A percentile compares a stretch with the other conserved stretches of the same genome.
These are phyloP conservation scores for Suillus ampliporus DNA, from an alignment of 768 basidiomycete genomes.

Conservation along the genomic window DNA sequence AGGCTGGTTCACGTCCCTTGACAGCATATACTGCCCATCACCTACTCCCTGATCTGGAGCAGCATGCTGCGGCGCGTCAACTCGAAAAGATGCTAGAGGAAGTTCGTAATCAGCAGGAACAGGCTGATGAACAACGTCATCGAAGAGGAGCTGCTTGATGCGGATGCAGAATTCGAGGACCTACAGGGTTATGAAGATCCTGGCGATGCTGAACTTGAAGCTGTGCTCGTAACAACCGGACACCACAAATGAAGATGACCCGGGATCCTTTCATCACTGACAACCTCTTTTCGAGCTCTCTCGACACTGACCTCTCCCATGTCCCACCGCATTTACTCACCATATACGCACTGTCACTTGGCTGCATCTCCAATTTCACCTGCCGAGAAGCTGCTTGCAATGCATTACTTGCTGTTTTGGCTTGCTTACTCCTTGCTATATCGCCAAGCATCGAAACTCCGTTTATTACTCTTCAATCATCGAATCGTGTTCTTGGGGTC, in stretches of 20 bases:
- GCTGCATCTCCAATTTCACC: constrained; percentile 35
- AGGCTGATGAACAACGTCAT: too few relatives aligned
- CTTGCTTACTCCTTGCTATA: constrained; percentile 18
- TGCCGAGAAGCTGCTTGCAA: constrained; percentile 34
- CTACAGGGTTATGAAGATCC: too few relatives aligned
- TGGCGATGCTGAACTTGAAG: too few relatives aligned
- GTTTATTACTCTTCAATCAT: constrained; percentile 25
- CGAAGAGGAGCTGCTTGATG: too few relatives aligned
- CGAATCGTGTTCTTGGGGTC: constrained; percentile 20
- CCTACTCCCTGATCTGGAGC: too few relatives aligned
- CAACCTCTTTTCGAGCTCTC: neutral
- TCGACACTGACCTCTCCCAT: constrained; percentile 10
- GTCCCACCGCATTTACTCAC: constrained; percentile 29
- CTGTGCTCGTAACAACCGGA: too few relatives aligned
- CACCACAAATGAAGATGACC: constrained; percentile 5
- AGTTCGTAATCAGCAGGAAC: too few relatives aligned
- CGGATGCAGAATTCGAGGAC: too few relatives aligned
- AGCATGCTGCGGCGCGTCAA: too few relatives aligned
- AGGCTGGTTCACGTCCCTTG: too few relatives aligned
- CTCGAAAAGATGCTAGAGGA: too few relatives aligned
- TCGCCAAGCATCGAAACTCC: constrained; percentile 17
- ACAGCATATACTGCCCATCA: too few relatives aligned
- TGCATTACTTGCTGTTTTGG: constrained; percentile 23
- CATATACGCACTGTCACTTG: constrained; percentile 32
- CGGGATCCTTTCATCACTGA: constrained; percentile 4